Conservation (phyloP, 164 flowering plant species). For the Aristolochia fimbriata region DNA sequence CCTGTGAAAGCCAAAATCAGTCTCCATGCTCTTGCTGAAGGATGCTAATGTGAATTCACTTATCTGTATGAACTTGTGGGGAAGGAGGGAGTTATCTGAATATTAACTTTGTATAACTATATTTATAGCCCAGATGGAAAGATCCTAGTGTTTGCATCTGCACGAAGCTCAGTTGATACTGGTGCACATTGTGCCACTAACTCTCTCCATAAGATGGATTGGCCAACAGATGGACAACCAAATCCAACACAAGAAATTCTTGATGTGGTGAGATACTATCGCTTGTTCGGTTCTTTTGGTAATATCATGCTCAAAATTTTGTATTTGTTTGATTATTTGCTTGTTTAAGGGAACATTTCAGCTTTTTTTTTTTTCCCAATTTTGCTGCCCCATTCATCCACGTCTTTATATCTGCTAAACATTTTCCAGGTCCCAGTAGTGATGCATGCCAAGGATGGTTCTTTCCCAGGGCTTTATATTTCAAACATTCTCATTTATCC, state of each 20-base stretch:
- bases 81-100: background rate
- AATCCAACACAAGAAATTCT: constrained; percentile 25
- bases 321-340: too few species aligned
- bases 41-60: too few species aligned
- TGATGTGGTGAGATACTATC: constrained; percentile 65
- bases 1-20: too few species aligned
- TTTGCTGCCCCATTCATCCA: too few species aligned
- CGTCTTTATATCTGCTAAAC: background rate
- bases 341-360: background rate
- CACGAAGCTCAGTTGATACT: constrained; percentile 67
- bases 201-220: constrained; percentile 85
- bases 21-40: too few species aligned
- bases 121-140: constrained; percentile 83
- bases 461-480: constrained; percentile 85
- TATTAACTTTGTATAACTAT: background rate
- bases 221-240: constrained; percentile 52
- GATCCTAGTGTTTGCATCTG: constrained; percentile 68
- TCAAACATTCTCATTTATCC: constrained; percentile 44
- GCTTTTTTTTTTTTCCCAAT: background rate
- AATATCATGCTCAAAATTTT: too few species aligned
- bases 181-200: constrained; percentile 85
- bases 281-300: background rate
- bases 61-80: too few species aligned
- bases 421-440: constrained; percentile 67
- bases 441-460: constrained; percentile 54